phyloP scores from a whole-genome alignment of 495 filamentous ascomycete genomes.

The Viridothelium virens region DNA sequence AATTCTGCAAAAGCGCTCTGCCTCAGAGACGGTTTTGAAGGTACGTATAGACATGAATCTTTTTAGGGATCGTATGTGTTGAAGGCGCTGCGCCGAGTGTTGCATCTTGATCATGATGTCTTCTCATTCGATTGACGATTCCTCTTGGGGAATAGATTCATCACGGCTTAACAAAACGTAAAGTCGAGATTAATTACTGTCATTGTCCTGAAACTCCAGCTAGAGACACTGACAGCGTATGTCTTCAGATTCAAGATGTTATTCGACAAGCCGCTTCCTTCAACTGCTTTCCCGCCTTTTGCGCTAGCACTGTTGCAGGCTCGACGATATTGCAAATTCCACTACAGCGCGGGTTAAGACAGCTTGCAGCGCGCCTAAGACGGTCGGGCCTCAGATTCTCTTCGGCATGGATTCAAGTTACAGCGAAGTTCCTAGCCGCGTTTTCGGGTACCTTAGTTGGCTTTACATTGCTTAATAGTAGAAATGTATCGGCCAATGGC shows the following conservation, averaged over 20 bases:
- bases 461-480: conserved; percentile 27
- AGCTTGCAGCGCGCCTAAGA: not conserved
- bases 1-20: not conserved
- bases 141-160: not conserved
- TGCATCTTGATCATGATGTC: not conserved
- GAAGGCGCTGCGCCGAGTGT: not conserved
- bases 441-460: conserved; percentile 25
- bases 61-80: not conserved
- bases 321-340: conserved; percentile 60
- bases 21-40: not conserved
- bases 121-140: not conserved
- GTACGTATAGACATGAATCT: not conserved
- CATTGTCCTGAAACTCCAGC: not conserved
- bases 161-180: not conserved
- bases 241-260: conserved; percentile 19
- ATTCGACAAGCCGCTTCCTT: conserved; percentile 34
- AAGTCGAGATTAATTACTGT: not conserved
- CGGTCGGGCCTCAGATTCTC: not conserved
- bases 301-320: conserved; percentile 66
- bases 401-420: not conserved
- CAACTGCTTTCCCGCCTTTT: conserved; percentile 72
- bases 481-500: not conserved
- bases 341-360: conserved; percentile 26
- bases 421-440: conserved; percentile 26
- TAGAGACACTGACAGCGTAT: not conserved